Conservation (phyloP, 805 yeast species). For the Cyberlindnera maclurae region DNA sequence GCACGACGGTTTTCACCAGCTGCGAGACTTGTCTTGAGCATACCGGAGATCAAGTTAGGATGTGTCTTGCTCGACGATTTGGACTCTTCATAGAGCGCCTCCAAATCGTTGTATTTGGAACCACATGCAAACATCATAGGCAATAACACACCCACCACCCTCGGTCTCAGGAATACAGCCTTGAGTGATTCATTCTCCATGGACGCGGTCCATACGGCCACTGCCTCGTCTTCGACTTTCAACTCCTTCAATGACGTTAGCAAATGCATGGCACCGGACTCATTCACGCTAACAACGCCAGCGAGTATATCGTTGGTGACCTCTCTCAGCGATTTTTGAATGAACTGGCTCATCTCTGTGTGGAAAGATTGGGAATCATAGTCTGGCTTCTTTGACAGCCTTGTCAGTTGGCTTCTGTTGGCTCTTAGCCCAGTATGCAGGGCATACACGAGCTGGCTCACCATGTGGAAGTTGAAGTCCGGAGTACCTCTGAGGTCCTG, state of each 20-base stretch:
- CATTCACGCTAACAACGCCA: constrained; percentile 36
- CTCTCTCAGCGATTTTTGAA: constrained; percentile 44
- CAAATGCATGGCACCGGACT: constrained; percentile 50
- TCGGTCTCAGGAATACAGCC: constrained; percentile 48
- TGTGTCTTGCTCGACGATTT: constrained; percentile 26
- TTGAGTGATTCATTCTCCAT: constrained; percentile 37
- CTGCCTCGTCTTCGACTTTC: constrained; percentile 54
- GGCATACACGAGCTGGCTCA: constrained; percentile 42
- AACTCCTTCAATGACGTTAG: constrained; percentile 55
- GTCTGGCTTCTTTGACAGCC: constrained; percentile 52
- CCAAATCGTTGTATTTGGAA: constrained; percentile 54
- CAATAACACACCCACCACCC: constrained; percentile 60
- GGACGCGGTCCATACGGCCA: constrained; percentile 64
- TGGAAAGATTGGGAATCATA: constrained; percentile 52
- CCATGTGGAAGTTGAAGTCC: constrained; percentile 39
- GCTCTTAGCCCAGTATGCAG: constrained; percentile 50
- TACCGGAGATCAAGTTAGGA: constrained; percentile 53
- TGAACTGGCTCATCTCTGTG: constrained; percentile 43
- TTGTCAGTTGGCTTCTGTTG: constrained; percentile 46
- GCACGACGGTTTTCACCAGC: constrained; percentile 64
- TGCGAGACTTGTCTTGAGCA: constrained; percentile 65
- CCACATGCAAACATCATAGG: constrained; percentile 60
- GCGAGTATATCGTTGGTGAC: constrained; percentile 44
- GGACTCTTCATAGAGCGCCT: constrained; percentile 44
- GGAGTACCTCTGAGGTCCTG: constrained; percentile 39